Conservation (phyloP, 371 early-diverging fungal species). For the Coemansia sp. region DNA sequence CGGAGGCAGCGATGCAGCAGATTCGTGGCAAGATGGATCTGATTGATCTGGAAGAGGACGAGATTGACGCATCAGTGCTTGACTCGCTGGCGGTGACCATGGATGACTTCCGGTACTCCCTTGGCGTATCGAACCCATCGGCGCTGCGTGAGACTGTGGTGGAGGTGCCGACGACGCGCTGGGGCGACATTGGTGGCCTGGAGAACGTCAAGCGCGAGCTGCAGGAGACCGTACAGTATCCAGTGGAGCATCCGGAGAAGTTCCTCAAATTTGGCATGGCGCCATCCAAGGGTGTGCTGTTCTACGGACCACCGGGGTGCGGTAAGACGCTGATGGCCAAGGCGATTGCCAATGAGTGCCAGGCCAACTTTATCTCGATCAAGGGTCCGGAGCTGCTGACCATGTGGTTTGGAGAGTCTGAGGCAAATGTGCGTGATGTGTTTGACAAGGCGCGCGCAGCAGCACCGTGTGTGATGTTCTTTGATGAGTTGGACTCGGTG, state of each 20-base stretch:
- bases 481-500: conserved; percentile 99
- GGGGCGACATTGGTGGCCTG: conserved; percentile 99
- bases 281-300: conserved; percentile 99
- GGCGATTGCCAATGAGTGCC: conserved; percentile 99
- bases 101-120: conserved; percentile 98
- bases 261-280: conserved; percentile 99
- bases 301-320: conserved; percentile 99
- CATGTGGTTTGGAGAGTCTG: conserved; percentile 99
- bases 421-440: conserved; percentile 99
- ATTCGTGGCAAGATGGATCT: conserved; percentile 99
- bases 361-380: conserved; percentile 99
- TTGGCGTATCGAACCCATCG: conserved; percentile 97
- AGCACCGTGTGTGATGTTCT: conserved; percentile 99
- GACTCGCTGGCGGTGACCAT: conserved; percentile 98
- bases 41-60: conserved; percentile 99
- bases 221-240: conserved; percentile 99
- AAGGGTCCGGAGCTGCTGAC: conserved; percentile 99
- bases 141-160: conserved; percentile 99
- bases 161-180: conserved; percentile 97
- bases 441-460: conserved; percentile 99
- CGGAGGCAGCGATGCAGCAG: conserved; percentile 99
- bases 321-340: conserved; percentile 99
- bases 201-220: conserved; percentile 99
- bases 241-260: conserved; percentile 99
- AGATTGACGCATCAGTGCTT: conserved; percentile 97